A percentile compares a stretch with the other conserved stretches of the same genome.
Evolutionary conservation across 768 basidiomycete genomes (phyloP).

Genomic region (Lactifluus hygrophoroides): DNA sequence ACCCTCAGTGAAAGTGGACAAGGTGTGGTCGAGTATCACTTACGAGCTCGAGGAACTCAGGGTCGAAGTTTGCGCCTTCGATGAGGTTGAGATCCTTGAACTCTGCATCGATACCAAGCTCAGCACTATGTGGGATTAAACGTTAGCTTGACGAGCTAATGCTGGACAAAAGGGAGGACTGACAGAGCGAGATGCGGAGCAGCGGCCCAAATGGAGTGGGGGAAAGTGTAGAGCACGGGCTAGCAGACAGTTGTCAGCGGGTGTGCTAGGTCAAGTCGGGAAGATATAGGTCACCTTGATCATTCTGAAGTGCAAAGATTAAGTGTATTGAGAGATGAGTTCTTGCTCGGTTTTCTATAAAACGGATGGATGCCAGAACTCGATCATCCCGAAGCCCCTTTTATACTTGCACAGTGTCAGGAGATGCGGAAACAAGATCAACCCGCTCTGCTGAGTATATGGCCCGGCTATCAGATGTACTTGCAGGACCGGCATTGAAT

Average conservation of each 20-base stretch:
- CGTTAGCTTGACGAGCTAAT: background rate
- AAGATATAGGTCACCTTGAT: background rate
- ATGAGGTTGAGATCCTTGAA: background rate
- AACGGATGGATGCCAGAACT: background rate
- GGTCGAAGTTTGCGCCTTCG: background rate
- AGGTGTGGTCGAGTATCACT: background rate
- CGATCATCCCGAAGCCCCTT: background rate
- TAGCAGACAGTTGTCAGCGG: background rate
- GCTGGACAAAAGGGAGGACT: background rate
- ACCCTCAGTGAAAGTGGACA: background rate
- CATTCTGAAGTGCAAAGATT: background rate
- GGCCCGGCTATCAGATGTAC: too few relatives aligned
- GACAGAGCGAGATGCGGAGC: background rate
- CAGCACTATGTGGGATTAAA: background rate
- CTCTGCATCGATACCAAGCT: constrained; percentile 7
- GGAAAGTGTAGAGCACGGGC: constrained; percentile 5
- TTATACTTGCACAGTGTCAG: background rate
- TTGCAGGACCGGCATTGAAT: too few relatives aligned
- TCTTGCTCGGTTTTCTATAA: background rate
- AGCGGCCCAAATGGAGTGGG: background rate
- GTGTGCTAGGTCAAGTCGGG: background rate
- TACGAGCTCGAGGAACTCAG: constrained; percentile 3
- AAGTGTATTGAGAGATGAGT: too few relatives aligned
- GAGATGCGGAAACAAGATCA: background rate
- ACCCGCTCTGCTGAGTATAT: too few relatives aligned